Conservation (phyloP, 2,329 filamentous ascomycete species). For the Aspergillus costaricaensis region DNA sequence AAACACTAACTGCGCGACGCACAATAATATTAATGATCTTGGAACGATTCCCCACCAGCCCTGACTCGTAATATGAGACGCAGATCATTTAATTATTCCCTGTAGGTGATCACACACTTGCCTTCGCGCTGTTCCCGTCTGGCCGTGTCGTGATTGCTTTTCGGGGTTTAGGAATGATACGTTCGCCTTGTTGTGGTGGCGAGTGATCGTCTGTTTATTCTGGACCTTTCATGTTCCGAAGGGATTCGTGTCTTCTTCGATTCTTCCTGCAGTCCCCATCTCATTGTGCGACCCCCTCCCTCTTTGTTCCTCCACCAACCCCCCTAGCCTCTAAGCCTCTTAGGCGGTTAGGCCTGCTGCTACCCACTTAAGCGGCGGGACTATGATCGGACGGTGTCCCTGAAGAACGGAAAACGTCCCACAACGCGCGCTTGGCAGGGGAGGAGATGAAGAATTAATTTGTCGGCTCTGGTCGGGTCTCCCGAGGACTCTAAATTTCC, state of each 20-base stretch:
- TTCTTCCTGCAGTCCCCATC: not conserved
- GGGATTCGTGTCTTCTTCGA: not conserved
- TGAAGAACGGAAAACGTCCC: constrained; percentile 27
- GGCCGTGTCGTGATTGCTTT: not conserved
- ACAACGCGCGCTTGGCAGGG: constrained; percentile 29
- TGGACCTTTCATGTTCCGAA: not conserved
- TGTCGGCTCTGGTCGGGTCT: constrained; percentile 9
- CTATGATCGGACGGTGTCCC: constrained; percentile 25
- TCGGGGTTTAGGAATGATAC: not conserved
- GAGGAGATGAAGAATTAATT: constrained; percentile 21
- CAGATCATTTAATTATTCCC: constrained; percentile 12
- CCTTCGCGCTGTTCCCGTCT: not conserved
- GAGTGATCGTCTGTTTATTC: not conserved
- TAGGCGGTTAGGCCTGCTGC: not conserved
- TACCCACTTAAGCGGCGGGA: constrained; percentile 20
- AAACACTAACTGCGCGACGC: not conserved
- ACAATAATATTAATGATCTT: not conserved
- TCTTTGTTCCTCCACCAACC: not conserved
- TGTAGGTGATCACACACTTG: constrained; percentile 1
- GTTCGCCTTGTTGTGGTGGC: not conserved
- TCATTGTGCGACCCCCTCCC: not conserved
- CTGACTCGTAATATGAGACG: constrained; percentile 10
- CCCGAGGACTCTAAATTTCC: constrained; percentile 9
- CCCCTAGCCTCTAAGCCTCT: not conserved
- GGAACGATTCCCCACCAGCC: not conserved